Evolutionary conservation across 2,329 filamentous ascomycete genomes (phyloP).

Genomic region (Apiospora rasikravindrae): DNA sequence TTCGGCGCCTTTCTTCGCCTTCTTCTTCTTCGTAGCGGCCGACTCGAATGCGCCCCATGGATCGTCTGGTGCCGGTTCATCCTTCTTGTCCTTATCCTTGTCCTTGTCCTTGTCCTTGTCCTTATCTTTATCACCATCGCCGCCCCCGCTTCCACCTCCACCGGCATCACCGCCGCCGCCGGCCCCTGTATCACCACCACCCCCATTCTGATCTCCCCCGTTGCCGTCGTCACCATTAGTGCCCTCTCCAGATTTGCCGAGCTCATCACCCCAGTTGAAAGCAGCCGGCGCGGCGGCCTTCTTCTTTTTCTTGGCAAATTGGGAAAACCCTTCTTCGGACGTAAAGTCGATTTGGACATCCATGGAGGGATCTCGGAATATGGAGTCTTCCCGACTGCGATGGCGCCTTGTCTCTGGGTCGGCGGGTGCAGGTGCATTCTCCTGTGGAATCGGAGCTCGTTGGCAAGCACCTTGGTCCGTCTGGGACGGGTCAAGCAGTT

Average conservation of each 20-base stretch:
- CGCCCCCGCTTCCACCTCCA: conserved; percentile 42
- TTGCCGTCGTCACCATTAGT: conserved; percentile 39
- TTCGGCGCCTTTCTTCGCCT: conserved; percentile 52
- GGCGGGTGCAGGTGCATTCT: conserved; percentile 32
- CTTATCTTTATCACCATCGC: conserved; percentile 43
- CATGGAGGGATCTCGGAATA: conserved; percentile 54
- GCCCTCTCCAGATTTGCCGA: conserved; percentile 44
- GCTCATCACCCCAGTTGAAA: conserved; percentile 32
- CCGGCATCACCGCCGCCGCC: conserved; percentile 27
- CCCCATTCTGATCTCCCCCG: conserved; percentile 38
- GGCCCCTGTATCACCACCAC: conserved; percentile 37
- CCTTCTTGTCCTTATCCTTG: conserved; percentile 34
- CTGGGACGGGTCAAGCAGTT: conserved; percentile 28
- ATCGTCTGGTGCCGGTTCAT: conserved; percentile 48
- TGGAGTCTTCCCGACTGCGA: conserved; percentile 35
- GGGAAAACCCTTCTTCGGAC: conserved; percentile 57
- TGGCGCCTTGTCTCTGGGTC: conserved; percentile 30
- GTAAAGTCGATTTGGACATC: conserved; percentile 61
- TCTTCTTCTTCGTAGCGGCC: conserved; percentile 60
- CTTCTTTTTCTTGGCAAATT: conserved; percentile 59
- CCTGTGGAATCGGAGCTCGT: conserved; percentile 35
- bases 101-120: conserved; percentile 39
- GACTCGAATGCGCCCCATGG: conserved; percentile 56
- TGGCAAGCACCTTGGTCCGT: conserved; percentile 32
- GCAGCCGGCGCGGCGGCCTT: conserved; percentile 25